phyloP scores from a whole-genome alignment of 805 yeast genomes.

The Nakazawaea holstii region DNA sequence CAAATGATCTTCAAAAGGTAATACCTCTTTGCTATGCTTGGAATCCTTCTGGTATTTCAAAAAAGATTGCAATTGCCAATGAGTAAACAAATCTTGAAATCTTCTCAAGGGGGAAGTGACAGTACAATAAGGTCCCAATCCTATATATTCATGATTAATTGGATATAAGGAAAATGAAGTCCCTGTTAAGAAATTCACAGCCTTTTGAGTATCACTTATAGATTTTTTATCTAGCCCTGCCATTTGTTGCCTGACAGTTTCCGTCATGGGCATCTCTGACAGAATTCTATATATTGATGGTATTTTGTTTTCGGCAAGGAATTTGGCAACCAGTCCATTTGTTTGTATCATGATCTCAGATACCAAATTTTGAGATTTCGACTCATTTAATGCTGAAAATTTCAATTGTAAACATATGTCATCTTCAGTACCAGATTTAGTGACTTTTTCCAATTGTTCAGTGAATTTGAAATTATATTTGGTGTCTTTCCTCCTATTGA shows the following conservation, averaged over 20 bases:
- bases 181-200: conserved; percentile 40
- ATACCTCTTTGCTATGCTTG: conserved; percentile 10
- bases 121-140: conserved; percentile 57
- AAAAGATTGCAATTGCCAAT: conserved; percentile 61
- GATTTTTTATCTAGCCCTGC: conserved; percentile 17
- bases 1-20: conserved; percentile 10
- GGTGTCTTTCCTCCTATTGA: conserved; percentile 27
- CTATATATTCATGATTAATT: conserved; percentile 54
- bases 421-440: conserved; percentile 18
- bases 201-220: conserved; percentile 14
- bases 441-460: conserved; percentile 16
- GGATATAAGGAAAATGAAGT: conserved; percentile 47
- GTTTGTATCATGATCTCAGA: conserved; percentile 82
- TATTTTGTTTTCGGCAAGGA: conserved; percentile 35
- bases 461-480: conserved; percentile 22
- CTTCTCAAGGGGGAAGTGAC: conserved; percentile 89
- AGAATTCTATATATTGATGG: conserved; percentile 46
- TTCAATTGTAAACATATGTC: conserved; percentile 17
- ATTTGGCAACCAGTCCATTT: conserved; percentile 53
- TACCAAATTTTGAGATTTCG: conserved; percentile 60
- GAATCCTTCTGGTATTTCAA: conserved; percentile 17
- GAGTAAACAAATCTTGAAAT: conserved; percentile 73
- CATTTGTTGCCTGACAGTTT: conserved; percentile 18
- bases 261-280: conserved; percentile 18
- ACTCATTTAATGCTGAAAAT: conserved; percentile 16